These are phyloP conservation scores for Toxoplasma gondii DNA, from an alignment of 169 alveolate genomes.

Conservation along the genomic window DNA sequence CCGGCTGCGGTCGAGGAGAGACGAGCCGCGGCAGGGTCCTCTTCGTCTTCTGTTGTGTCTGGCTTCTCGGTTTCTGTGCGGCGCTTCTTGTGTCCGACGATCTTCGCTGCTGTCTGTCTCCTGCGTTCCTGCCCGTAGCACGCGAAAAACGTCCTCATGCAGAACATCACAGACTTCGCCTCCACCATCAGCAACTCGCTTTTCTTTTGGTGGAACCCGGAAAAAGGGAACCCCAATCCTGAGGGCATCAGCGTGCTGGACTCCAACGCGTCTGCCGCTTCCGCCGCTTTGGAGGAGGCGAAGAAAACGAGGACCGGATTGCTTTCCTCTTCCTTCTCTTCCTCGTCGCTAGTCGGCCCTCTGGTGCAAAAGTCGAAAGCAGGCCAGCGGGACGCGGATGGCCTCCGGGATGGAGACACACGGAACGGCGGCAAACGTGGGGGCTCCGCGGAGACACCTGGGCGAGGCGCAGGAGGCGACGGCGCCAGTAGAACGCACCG, in stretches of 20 bases:
- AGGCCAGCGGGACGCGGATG: background rate
- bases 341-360: background rate
- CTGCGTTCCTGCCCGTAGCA: background rate
- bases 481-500: background rate
- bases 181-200: conserved; percentile 42
- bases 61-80: background rate
- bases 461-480: background rate
- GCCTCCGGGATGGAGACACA: too few relatives aligned
- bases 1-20: too few relatives aligned
- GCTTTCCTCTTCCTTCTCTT: background rate
- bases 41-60: too few relatives aligned
- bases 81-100: background rate
- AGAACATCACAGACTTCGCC: conserved; percentile 24
- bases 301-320: background rate
- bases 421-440: too few relatives aligned
- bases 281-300: conserved; percentile 35
- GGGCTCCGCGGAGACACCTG: too few relatives aligned
- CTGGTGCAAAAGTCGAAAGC: background rate
- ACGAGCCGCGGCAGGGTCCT: too few relatives aligned
- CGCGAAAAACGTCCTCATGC: conserved; percentile 43
- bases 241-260: conserved; percentile 21
- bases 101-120: background rate
- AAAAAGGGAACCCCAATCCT: background rate
- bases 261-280: conserved; percentile 48
- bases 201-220: conserved; percentile 42